Base-by-base conservation (phyloP, 2,329 filamentous ascomycete species). In the Thermochaetoides dissita region DNA sequence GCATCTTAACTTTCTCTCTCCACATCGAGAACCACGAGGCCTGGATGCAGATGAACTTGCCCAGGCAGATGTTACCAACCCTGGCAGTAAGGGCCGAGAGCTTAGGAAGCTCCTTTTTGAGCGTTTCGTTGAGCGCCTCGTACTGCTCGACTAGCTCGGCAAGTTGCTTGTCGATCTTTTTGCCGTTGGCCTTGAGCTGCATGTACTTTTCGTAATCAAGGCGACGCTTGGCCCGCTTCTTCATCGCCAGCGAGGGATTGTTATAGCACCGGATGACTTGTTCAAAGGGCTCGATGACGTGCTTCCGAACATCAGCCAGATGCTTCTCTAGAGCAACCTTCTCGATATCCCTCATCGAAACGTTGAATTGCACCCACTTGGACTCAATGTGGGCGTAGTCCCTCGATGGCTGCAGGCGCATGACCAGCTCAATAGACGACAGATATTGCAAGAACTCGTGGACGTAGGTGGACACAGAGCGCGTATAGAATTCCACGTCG, bases 331-430 rank as follows among this genome's bases (percentile, higher is more conserved):
- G 68, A 5, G 84, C 83, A 49, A 87, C 76, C 46, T 80, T 82
- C 54, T 88, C 80, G 49, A 96, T 77, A 54, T 95, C 88, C 49
- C 84, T 76, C 63, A 94, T 84, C 31, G 82, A 83, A 55, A 87
- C 78, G 51, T 87, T 89, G 62, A 94, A 91, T 47, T 81, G 84
- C 39, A 87, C 83, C 85, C 89, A 96, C 59, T 93, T 94, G 67
- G 83, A 88, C 62, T 95, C 88, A 34, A 93, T 67, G 59, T 96
- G 53, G 17, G 51, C 88, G 0, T 85, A 79, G 58, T 86, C 79
- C 45, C 73, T 77, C 39, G 81, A 83, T 9, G 80, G 79, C 51
- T 78, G 74, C 31, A 78, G 62, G 34, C 76, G 79, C 63, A 93
- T 84, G 49, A 88, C 81, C 1, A 83, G 73, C 59, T 94, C 86